A percentile compares a stretch with the other conserved stretches of the same genome.
phyloP scores from a whole-genome alignment of 2,329 filamentous ascomycete species.

The Fusarium protoensiforme region DNA sequence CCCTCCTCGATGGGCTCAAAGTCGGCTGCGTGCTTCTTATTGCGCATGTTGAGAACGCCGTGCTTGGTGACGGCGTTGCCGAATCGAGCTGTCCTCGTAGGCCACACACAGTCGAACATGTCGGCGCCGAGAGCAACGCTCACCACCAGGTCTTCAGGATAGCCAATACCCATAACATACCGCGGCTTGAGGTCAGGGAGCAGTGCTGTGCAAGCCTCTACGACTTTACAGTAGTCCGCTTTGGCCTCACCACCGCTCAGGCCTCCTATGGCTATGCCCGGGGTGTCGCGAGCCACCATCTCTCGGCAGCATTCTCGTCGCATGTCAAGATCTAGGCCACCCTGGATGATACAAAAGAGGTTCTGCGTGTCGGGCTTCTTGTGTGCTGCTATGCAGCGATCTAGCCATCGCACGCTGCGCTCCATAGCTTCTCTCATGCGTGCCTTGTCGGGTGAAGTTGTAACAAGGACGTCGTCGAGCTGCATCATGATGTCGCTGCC shows the following conservation, averaged over 20 bases:
- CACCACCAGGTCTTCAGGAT: conserved; percentile 94
- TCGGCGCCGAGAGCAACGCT: conserved; percentile 94
- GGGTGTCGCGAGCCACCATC: conserved; percentile 92
- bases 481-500: conserved; percentile 99
- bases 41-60: conserved; percentile 87
- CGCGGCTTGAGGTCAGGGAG: conserved; percentile 93
- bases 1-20: conserved; percentile 86
- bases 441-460: conserved; percentile 87
- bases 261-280: conserved; percentile 95
- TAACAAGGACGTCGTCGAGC: conserved; percentile 96
- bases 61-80: conserved; percentile 88
- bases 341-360: conserved; percentile 98
- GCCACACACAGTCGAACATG: conserved; percentile 99
- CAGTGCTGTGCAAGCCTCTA: conserved; percentile 84
- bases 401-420: conserved; percentile 93
- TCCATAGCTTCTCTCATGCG: conserved; percentile 97
- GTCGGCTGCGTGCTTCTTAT: conserved; percentile 79
- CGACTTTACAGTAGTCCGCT: conserved; percentile 89
- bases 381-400: conserved; percentile 93
- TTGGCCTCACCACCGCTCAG: conserved; percentile 96
- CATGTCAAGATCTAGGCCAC: conserved; percentile 89
- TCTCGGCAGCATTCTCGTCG: conserved; percentile 83
- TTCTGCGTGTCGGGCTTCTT: conserved; percentile 86
- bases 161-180: conserved; percentile 99
- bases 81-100: conserved; percentile 93